phyloP scores from a whole-genome alignment of 2,329 filamentous ascomycete genomes.

The Zymoseptoria tritici region DNA sequence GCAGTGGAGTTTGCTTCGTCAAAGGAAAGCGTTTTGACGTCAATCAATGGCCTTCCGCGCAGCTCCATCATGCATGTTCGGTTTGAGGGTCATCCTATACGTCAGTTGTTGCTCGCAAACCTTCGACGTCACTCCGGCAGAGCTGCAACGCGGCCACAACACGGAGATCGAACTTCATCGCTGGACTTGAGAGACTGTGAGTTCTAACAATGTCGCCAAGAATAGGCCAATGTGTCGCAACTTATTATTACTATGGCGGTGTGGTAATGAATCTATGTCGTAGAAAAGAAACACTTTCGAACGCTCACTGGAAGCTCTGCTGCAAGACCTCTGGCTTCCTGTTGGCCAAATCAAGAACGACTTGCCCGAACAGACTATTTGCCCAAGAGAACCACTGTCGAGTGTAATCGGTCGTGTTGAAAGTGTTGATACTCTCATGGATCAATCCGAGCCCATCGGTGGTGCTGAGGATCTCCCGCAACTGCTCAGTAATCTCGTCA shows the following conservation, averaged over 20 bases:
- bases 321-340: slow-evolving; percentile 15
- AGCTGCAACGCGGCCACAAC: not conserved
- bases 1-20: not conserved
- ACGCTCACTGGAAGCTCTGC: slow-evolving; percentile 38
- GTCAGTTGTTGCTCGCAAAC: not conserved
- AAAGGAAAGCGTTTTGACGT: not conserved
- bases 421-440: slow-evolving; percentile 46
- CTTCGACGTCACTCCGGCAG: not conserved
- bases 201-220: not conserved
- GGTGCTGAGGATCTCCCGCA: slow-evolving; percentile 40
- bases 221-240: not conserved
- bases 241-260: not conserved
- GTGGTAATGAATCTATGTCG: slow-evolving; percentile 29
- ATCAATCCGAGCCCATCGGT: slow-evolving; percentile 44
- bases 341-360: slow-evolving; percentile 17
- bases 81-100: not conserved
- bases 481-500: slow-evolving; percentile 38
- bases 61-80: not conserved
- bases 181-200: not conserved
- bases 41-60: not conserved
- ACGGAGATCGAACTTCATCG: not conserved
- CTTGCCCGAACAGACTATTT: slow-evolving; percentile 25
- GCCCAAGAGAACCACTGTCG: slow-evolving; percentile 48
- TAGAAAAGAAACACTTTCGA: slow-evolving; percentile 7
- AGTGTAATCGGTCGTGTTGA: slow-evolving; percentile 40